A percentile compares a stretch with the other conserved stretches of the same genome.
Conservation (phyloP, 202 grass and related monocot species). For the Panicum hallii region DNA sequence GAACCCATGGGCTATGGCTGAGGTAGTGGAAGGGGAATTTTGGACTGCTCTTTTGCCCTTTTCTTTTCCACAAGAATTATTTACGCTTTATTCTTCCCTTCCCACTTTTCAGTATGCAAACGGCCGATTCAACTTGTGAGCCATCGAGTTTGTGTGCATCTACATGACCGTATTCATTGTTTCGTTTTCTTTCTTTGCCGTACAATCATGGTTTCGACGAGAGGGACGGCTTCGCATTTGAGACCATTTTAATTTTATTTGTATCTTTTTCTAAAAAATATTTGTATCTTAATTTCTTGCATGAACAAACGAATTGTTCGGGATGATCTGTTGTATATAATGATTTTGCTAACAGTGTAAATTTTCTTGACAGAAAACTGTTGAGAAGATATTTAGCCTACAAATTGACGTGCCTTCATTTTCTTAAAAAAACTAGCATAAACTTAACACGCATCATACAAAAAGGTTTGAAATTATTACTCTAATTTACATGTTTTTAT, state of each 20-base stretch:
- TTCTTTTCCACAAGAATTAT: neutral
- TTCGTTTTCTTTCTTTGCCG: neutral
- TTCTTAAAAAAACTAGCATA: neutral
- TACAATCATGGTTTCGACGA: neutral
- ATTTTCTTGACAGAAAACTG: neutral
- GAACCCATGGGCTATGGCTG: neutral
- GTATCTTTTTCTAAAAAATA: too few relatives aligned
- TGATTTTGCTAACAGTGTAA: neutral
- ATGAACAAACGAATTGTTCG: neutral
- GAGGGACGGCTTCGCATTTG: too few relatives aligned
- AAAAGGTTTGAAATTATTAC: neutral
- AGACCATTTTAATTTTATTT: neutral
- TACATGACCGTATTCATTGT: neutral
- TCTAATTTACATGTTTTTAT: neutral
- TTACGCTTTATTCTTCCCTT: conserved; percentile 16
- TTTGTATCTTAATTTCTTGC: neutral
- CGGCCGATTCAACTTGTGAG: neutral
- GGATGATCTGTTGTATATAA: neutral
- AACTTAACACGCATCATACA: neutral
- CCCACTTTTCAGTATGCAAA: neutral
- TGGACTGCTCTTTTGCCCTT: neutral
- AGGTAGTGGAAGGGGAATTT: conserved; percentile 44
- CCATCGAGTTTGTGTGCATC: neutral
- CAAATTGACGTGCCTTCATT: neutral
- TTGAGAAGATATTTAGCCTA: neutral